Evolutionary conservation across 768 basidiomycete species (phyloP), one percentile per base, ranked within the genome.

Genomic region (Macrolepiota fuliginosa): DNA sequence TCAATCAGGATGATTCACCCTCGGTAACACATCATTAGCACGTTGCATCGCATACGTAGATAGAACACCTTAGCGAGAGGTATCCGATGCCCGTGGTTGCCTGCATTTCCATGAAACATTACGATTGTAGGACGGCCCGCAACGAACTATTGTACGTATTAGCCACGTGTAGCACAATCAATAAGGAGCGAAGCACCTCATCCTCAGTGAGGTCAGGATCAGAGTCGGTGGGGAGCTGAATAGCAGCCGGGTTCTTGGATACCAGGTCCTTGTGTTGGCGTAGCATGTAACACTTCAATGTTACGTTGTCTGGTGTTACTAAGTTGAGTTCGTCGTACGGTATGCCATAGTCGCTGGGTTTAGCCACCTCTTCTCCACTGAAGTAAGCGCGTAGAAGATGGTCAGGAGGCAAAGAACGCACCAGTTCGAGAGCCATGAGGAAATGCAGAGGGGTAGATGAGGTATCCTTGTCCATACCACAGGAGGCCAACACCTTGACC

Each of bases 81-180:
- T 69, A 98, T 83, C 25, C 96, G 84, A 69, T 98, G 96, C 0
- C 96, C 96, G 40, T 87, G 79, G 66, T 93, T 94, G 13, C 91
- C 91, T 0, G 87, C 91, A 67, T 92, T 92, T 6, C 96, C 96
- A 67, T 98, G 96, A 59, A 97, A 94, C 87, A 98, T 92, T 54
- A 98, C 73, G 1, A 98, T 80, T 0, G 94, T 97, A 1, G 96
- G 96, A 15, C 94, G 80, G 47, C 71, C 76, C 3, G 77, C 69
- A 29, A 77, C 72, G 59, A 81, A 79, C 82, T 82, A 47, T 19
- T n/a, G 25, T 54, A n/a, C 22, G 51, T 22, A 53, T 59, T 3
- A 50, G 29, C 29, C 32, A 12, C 15, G 15, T 10, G 2, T 5
- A 1, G 32, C 35, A 46, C 35, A 62, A 47, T 55, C 24, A 27